Evolutionary conservation across 108 stramenopile genomes (phyloP).

Genomic region (Fragilaria crotonensis): DNA sequence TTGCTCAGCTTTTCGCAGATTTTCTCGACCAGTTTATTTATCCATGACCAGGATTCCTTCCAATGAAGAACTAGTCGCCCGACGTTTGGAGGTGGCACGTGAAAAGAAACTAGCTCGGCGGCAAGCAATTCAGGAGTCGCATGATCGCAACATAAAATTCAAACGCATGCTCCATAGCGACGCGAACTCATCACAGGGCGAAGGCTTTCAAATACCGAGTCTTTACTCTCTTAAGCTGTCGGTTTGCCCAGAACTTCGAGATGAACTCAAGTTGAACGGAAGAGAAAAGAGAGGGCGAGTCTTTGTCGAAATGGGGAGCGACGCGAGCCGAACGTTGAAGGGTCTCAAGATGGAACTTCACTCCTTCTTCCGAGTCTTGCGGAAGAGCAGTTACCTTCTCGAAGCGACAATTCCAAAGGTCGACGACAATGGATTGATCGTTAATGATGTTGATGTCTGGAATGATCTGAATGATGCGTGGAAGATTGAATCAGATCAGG

Average conservation of each 20-base stretch:
- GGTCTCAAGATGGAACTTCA: conserved; percentile 60
- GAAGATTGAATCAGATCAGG: conserved; percentile 54
- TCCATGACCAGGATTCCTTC: conserved; percentile 6
- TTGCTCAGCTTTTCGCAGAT: neutral
- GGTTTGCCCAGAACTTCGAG: conserved; percentile 47
- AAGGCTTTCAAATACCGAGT: conserved; percentile 18
- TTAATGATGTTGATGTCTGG: conserved; percentile 10
- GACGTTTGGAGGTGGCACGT: conserved; percentile 41
- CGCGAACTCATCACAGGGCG: neutral
- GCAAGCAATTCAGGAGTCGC: conserved; percentile 34
- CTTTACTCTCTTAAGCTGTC: conserved; percentile 74
- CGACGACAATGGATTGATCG: neutral
- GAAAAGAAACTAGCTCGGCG: conserved; percentile 37
- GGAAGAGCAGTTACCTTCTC: conserved; percentile 61
- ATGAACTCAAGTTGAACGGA: conserved; percentile 68
- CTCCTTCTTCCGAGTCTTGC: conserved; percentile 67
- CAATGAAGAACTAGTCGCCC: conserved; percentile 53
- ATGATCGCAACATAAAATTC: conserved; percentile 38
- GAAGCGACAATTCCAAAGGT: conserved; percentile 47
- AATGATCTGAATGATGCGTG: conserved; percentile 18
- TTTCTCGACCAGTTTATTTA: neutral
- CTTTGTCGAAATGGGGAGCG: conserved; percentile 55
- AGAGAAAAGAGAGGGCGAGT: conserved; percentile 81
- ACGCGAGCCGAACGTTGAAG: conserved; percentile 40
- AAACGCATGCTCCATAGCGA: conserved; percentile 31